Conservation (phyloP, 2,329 filamentous ascomycete genomes). For the Ophiocordyceps sinensis region DNA sequence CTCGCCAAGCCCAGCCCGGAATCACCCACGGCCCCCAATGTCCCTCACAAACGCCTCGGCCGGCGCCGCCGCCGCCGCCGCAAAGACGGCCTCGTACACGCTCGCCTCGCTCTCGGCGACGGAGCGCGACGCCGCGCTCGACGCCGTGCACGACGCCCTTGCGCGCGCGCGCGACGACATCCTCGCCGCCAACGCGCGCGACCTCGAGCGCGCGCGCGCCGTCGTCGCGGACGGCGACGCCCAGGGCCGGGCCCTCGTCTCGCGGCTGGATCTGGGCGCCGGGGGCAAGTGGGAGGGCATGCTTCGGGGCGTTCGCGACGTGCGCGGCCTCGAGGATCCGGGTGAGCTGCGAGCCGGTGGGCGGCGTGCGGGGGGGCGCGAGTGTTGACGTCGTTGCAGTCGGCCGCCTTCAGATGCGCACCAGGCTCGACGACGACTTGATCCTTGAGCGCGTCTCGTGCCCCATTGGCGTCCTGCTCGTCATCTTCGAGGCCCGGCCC, state of each 20-base stretch:
- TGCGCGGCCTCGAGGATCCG: constrained; percentile 71
- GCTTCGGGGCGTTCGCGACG: constrained; percentile 87
- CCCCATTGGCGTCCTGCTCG: constrained; percentile 91
- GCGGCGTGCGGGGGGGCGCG: too few species aligned
- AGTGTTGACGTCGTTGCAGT: constrained; percentile 34
- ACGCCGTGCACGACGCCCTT: constrained; percentile 69
- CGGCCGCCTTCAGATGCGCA: constrained; percentile 71
- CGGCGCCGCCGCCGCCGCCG: constrained; percentile 59
- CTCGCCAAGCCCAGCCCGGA: background rate
- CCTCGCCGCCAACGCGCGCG: constrained; percentile 71
- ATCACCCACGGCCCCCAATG: constrained; percentile 36
- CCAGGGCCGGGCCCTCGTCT: constrained; percentile 70
- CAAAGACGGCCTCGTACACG: constrained; percentile 67
- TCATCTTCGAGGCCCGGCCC: constrained; percentile 95
- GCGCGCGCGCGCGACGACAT: constrained; percentile 56
- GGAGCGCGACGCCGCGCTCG: constrained; percentile 73
- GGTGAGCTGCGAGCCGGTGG: too few species aligned
- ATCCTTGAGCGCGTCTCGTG: constrained; percentile 78
- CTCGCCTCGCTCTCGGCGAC: constrained; percentile 65
- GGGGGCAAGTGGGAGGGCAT: constrained; percentile 95
- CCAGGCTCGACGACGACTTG: constrained; percentile 73
- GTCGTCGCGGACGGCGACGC: constrained; percentile 57
- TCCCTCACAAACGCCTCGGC: constrained; percentile 80
- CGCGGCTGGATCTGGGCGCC: constrained; percentile 72
- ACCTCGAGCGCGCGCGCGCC: constrained; percentile 59